Evolutionary conservation across 2,329 filamentous ascomycete species (phyloP), one percentile per base, ranked within the genome.

Genomic region (Cadophora sp.): DNA sequence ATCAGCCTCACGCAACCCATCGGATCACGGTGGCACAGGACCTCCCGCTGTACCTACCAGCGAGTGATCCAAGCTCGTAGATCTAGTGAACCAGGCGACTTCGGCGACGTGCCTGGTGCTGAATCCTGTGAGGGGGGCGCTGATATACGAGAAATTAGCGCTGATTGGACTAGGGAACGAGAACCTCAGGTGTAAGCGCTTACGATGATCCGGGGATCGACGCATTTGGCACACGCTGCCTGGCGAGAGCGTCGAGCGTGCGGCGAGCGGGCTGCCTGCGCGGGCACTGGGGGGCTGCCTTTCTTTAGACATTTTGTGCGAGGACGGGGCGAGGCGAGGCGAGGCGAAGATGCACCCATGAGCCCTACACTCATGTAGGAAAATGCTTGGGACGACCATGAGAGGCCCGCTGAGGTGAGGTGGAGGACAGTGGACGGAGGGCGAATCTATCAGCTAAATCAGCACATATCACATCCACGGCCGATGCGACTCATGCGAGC

Each of bases 201-300:
- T 67, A 66, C 65, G 65, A 26, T 67, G 64, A 69, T 69, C 68
- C 60, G 68, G 68, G 65, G 65, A 65, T 69, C 65, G 65, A 67
- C 62, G 53, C 56, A 63, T 66, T 65, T 64, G 67, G 64, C 65
- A 67, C 14, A 65, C 63, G 62, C 56, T 48, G 56, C 64, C 34
- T 59, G 31, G 34, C 7, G 56, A 43, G n/a, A 50, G 50, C 11
- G 50, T 4, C n/a, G n/a, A 53, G 50, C 22, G 50, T 53, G 50
- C 22, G 16, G 50, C 31, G 31, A 34, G 22, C 26, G 9, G 26
- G 14, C n/a, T 22, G 56, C 22, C 22, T 59, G 56, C 27, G 9
- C 51, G 22, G 22, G 56, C 22, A 40, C 31, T 40, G 34, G n/a
- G 29, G 31, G 4, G 5, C 22, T 43, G 24, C 9, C 56, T 59